A percentile compares a stretch with the other conserved stretches of the same genome.
Evolutionary conservation across 78 protist species (phyloP).

Genomic region (Protostelium mycophagum): DNA sequence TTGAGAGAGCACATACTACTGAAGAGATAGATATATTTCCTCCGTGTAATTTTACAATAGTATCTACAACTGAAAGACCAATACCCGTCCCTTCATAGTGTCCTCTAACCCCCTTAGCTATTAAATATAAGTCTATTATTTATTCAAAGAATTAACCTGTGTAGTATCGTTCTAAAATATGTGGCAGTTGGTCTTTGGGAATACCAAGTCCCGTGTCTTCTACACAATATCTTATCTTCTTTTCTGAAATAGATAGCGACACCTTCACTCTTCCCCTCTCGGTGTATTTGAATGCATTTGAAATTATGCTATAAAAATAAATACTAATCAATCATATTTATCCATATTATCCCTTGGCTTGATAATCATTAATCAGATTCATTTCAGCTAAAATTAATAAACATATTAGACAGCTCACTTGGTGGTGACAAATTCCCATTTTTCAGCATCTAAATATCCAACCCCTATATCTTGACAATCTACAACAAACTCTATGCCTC

Average conservation of each 20-base stretch:
- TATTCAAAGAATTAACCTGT: neutral
- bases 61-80: neutral
- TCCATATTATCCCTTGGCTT: no score
- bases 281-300: neutral
- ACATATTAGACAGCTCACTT: neutral
- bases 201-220: neutral
- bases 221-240: neutral
- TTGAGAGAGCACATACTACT: no score
- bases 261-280: neutral
- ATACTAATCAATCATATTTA: no score
- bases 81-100: neutral
- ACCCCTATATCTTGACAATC: neutral
- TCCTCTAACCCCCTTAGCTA: neutral
- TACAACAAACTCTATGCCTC: neutral
- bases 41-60: neutral
- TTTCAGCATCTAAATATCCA: neutral
- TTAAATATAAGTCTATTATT: no score
- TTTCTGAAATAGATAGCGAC: neutral
- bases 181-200: neutral
- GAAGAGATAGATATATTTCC: neutral
- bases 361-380: no score
- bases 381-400: neutral
- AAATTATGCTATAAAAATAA: neutral
- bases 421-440: neutral
- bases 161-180: neutral